Evolutionary conservation across 257 asterid genomes (phyloP).

Genomic region (Vinca minor): DNA sequence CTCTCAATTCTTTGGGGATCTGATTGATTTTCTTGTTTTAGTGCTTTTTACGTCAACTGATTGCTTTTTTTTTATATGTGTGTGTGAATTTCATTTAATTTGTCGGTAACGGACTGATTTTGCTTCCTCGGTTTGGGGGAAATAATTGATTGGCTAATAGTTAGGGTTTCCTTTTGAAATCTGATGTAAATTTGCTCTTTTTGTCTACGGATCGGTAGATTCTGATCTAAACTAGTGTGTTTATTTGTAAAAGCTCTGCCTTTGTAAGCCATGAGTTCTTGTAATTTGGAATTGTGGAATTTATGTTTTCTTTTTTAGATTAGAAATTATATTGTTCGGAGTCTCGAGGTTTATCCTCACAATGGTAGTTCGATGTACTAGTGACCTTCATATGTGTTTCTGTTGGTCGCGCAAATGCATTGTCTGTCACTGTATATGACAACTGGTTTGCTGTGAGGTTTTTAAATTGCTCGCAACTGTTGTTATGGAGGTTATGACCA

Average conservation of each 20-base stretch:
- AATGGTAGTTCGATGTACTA: not conserved
- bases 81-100: not conserved
- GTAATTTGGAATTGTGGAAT: not conserved
- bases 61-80: conserved; percentile 5
- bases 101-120: not conserved
- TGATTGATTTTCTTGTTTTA: conserved; percentile 11
- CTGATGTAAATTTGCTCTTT: not conserved
- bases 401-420: not conserved
- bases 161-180: not conserved
- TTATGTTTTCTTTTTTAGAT: not conserved
- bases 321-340: not conserved
- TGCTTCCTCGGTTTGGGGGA: not conserved
- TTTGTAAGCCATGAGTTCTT: not conserved
- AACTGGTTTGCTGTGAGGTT: too few relatives aligned
- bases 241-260: too few relatives aligned
- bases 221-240: not conserved
- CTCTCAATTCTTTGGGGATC: conserved; percentile 12
- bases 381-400: not conserved
- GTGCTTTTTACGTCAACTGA: not conserved
- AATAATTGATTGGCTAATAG: too few relatives aligned
- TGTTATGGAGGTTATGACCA: too few relatives aligned
- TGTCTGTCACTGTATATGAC: too few relatives aligned
- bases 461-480: too few relatives aligned
- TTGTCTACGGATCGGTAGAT: not conserved
- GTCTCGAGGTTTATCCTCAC: not conserved